phyloP scores from a whole-genome alignment of 805 yeast species.

The Candida peoriensis region DNA sequence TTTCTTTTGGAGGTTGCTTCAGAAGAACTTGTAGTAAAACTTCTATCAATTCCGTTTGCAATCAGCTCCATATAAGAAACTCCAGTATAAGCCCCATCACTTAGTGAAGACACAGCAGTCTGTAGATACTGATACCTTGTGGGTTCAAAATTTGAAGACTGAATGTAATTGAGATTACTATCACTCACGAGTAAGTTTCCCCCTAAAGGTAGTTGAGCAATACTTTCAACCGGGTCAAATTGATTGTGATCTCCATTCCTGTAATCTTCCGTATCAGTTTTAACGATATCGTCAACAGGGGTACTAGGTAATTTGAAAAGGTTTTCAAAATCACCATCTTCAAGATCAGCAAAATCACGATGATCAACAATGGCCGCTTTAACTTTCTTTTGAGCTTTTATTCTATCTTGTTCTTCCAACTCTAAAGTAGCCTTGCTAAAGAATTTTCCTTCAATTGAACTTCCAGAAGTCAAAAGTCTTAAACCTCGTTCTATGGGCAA shows the following conservation, averaged over 20 bases:
- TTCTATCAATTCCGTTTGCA: slow-evolving; percentile 4
- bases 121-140: slow-evolving; percentile 1
- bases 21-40: slow-evolving; percentile 2
- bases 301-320: background rate
- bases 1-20: background rate
- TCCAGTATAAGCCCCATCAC: slow-evolving; percentile 4
- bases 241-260: background rate
- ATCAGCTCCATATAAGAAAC: slow-evolving; percentile 6
- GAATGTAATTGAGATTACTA: no score
- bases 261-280: background rate
- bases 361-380: slow-evolving; percentile 14
- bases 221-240: background rate
- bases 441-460: slow-evolving; percentile 7
- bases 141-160: no score
- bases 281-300: no score
- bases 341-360: slow-evolving; percentile 11
- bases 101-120: slow-evolving; percentile 1
- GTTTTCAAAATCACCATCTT: slow-evolving; percentile 5
- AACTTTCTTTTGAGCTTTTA: background rate
- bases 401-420: background rate
- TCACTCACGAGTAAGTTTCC: no score
- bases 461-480: slow-evolving; percentile 15
- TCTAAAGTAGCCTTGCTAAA: background rate
- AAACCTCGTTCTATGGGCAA: slow-evolving; percentile 5
- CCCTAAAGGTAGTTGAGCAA: background rate